A percentile compares a stretch with the other conserved stretches of the same genome.
phyloP scores from a whole-genome alignment of 352 stramenopile species.

The Thalassiosira livingstoniorum region DNA sequence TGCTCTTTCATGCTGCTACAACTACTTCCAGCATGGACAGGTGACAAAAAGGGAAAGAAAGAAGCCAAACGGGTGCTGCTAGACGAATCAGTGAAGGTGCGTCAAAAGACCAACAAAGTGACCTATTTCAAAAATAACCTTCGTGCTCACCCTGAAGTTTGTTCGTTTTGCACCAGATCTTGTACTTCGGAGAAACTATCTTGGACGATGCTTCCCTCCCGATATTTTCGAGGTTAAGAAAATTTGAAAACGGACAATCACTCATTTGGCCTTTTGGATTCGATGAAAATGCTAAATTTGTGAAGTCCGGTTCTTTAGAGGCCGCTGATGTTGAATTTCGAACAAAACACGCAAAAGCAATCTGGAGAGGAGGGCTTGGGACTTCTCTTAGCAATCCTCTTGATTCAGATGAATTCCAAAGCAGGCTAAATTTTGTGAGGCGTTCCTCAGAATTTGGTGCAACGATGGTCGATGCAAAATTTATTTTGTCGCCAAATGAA shows the following conservation, averaged over 20 bases:
- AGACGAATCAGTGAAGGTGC: constrained; percentile 57
- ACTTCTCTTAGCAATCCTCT: background rate
- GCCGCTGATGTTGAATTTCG: constrained; percentile 66
- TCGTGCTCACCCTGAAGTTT: too few relatives aligned
- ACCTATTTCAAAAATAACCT: too few relatives aligned
- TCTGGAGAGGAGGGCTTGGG: constrained; percentile 61
- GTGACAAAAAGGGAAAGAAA: constrained; percentile 35
- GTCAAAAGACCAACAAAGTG: too few relatives aligned
- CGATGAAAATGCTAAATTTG: constrained; percentile 13
- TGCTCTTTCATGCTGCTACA: background rate
- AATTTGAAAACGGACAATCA: constrained; percentile 15
- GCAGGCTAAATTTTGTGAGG: background rate
- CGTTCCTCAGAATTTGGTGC: background rate
- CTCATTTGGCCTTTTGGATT: constrained; percentile 63
- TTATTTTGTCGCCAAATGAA: background rate
- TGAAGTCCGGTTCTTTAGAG: constrained; percentile 46
- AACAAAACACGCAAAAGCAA: constrained; percentile 70
- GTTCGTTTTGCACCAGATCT: constrained; percentile 3
- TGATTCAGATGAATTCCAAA: background rate
- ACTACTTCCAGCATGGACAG: constrained; percentile 23
- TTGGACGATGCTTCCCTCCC: constrained; percentile 42
- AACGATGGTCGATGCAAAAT: constrained; percentile 5
- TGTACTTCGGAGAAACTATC: constrained; percentile 43
- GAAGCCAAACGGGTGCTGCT: constrained; percentile 59
- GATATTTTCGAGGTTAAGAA: constrained; percentile 13